Evolutionary conservation across 2,329 filamentous ascomycete genomes (phyloP).

Genomic region (Macrophomina phaseolina): DNA sequence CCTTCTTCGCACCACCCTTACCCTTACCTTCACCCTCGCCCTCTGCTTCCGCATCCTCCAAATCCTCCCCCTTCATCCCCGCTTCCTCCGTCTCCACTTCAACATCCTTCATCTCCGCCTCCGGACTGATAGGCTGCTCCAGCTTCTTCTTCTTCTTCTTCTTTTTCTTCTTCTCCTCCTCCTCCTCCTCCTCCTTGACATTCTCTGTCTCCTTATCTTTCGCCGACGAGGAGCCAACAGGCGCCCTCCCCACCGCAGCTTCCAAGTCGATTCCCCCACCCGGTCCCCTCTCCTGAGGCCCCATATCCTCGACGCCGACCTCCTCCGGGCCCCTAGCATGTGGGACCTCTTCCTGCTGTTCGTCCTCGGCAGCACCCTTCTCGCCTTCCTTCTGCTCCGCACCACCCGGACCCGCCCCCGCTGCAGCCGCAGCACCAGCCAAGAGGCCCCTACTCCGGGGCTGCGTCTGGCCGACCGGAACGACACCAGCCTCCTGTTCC

Average conservation of each 20-base stretch:
- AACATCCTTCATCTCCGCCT: constrained; percentile 30
- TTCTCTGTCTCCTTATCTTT: too few species aligned
- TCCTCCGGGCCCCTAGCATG: constrained; percentile 84
- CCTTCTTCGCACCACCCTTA: neutral
- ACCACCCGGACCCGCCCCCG: constrained; percentile 10
- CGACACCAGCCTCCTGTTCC: constrained; percentile 81
- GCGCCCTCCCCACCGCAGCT: constrained; percentile 43
- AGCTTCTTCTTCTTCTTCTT: constrained; percentile 30
- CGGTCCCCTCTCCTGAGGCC: constrained; percentile 64
- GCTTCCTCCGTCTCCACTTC: neutral
- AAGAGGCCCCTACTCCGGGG: constrained; percentile 35
- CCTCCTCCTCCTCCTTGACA: constrained; percentile 21
- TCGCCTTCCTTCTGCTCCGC: neutral
- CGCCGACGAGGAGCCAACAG: constrained; percentile 30
- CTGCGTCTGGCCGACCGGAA: constrained; percentile 66
- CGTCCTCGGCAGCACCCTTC: neutral
- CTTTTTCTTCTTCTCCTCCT: constrained; percentile 31
- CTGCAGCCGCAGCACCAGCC: constrained; percentile 30
- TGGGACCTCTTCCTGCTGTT: constrained; percentile 62
- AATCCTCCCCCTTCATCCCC: neutral
- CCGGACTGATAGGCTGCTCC: constrained; percentile 19
- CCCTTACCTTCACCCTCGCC: neutral
- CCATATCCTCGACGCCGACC: constrained; percentile 86
- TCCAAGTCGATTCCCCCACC: constrained; percentile 39
- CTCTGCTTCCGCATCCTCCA: neutral